Base-by-base conservation (phyloP, 1,284 basidiomycete species). In the Puccinia triticina region DNA sequence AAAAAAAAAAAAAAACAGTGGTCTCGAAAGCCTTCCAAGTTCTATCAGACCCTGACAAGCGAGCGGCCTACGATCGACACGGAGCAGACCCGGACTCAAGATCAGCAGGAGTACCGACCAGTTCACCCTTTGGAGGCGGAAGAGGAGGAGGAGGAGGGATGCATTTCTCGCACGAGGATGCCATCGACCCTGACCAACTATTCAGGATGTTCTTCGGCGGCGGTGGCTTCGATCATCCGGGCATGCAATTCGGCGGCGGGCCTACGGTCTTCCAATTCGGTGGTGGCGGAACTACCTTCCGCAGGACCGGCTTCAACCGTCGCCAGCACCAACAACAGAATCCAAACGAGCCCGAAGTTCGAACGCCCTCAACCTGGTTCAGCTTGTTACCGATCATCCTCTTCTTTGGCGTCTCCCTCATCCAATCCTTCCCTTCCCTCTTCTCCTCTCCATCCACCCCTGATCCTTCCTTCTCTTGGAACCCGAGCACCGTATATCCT, bases 131-230 rank as follows among this genome's bases (percentile, higher is more conserved):
- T 83, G 86, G 86, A 66, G 85, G 84, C 43, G 85, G 86, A 21
- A 87, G 86, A 77, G 84, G 86, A 23, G 84, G 84, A 26, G 69
- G 46, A 26, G 37, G 37, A 8, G 85, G 85, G 37, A 86, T 72
- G 72, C 59, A 61, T 74, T 81, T 81, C 59, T 23, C 59, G 91
- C 64, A 74, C 83, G 93, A 94, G 14, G 91, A 92, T 77, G 96
- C 98, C 86, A 89, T 99, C 85, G 95, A 93, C 83, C 95, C 96
- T 0, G 95, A 98, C 88, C 96, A 99, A 84, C 87, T 99, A 78
- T 99, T 99, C 90, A 96, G 98, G 86, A 96, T 97, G 93, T 98
- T 99, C 91, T 99, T 99, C 87, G 92, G 92, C 26, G 92, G 90
- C 18, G 88, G 88, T 48, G 85, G 85, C 43, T 83, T 83, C 53